A percentile compares a stretch with the other conserved stretches of the same genome.
Conservation (phyloP, 805 yeast species). For the Suhomyces xylopsoci region DNA sequence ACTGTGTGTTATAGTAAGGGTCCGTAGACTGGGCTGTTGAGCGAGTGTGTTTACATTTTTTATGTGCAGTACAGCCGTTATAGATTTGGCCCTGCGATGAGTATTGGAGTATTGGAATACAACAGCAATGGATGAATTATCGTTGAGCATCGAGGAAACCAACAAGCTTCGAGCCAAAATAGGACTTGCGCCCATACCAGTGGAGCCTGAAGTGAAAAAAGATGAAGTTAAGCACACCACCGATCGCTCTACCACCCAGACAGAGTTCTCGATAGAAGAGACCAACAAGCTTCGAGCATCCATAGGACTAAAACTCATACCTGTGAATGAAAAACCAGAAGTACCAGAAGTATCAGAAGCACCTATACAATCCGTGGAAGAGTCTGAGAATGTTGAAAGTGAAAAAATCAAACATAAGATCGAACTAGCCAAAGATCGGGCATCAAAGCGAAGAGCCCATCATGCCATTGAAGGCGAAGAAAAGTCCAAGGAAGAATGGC, state of each 20-base stretch:
- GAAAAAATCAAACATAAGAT: constrained; percentile 13
- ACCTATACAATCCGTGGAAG: neutral
- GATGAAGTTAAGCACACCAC: neutral
- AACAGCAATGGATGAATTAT: constrained; percentile 5
- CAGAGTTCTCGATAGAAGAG: constrained; percentile 45
- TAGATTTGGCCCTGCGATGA: neutral
- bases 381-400: neutral
- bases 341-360: neutral
- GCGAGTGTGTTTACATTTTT: neutral
- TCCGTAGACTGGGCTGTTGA: neutral
- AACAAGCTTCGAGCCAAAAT: constrained; percentile 36
- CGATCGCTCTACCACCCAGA: neutral
- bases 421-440: constrained; percentile 17
- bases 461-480: constrained; percentile 11
- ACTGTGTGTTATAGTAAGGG: neutral
- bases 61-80: neutral
- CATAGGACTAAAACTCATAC: constrained; percentile 54
- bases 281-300: constrained; percentile 52
- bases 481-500: constrained; percentile 43
- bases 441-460: constrained; percentile 16
- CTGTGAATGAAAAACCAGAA: constrained; percentile 9
- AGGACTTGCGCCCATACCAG: constrained; percentile 40
- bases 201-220: neutral
- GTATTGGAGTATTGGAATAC: neutral
- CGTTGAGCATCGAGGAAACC: constrained; percentile 41